These are phyloP conservation scores for Apophysomyces elegans DNA, from an alignment of 371 early-diverging fungal species.

Conservation along the genomic window DNA sequence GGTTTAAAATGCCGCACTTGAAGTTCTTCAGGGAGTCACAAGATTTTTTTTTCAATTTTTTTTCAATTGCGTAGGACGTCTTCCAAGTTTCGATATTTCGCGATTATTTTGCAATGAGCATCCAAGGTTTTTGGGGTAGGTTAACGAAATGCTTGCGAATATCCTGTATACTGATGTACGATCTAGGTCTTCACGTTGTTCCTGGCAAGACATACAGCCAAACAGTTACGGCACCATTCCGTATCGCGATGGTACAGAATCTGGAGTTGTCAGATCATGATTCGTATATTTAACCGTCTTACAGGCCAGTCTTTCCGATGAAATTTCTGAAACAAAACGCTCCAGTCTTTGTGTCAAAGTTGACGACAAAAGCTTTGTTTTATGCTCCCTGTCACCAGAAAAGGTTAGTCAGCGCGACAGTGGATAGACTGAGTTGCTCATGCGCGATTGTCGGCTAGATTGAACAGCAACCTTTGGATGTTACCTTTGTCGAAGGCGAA, in stretches of 20 bases:
- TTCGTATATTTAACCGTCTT: background rate
- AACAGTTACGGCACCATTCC: conserved; percentile 76
- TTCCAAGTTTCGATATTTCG: background rate
- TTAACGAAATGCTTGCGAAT: too few relatives aligned
- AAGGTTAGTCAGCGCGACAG: conserved; percentile 15
- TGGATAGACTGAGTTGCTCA: background rate
- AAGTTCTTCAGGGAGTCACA: background rate
- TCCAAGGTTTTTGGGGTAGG: conserved; percentile 58
- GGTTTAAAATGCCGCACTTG: too few relatives aligned
- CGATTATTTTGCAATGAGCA: conserved; percentile 23
- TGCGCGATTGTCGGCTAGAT: conserved; percentile 10
- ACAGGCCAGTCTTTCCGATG: conserved; percentile 75
- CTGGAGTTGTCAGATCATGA: background rate
- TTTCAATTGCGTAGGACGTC: background rate
- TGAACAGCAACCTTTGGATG: conserved; percentile 71
- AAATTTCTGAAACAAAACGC: conserved; percentile 57
- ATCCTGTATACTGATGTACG: background rate
- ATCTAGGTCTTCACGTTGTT: conserved; percentile 55
- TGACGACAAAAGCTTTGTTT: conserved; percentile 72
- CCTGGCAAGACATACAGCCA: conserved; percentile 77
- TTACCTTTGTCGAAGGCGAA: conserved; percentile 80
- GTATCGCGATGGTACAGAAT: conserved; percentile 68
- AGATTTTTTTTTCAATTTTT: background rate
- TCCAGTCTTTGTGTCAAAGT: conserved; percentile 69
- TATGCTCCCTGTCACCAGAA: conserved; percentile 61